Evolutionary conservation across 139 green algal species (phyloP), one percentile per base, ranked within the genome.

Genomic region (Coelastrella sp.): DNA sequence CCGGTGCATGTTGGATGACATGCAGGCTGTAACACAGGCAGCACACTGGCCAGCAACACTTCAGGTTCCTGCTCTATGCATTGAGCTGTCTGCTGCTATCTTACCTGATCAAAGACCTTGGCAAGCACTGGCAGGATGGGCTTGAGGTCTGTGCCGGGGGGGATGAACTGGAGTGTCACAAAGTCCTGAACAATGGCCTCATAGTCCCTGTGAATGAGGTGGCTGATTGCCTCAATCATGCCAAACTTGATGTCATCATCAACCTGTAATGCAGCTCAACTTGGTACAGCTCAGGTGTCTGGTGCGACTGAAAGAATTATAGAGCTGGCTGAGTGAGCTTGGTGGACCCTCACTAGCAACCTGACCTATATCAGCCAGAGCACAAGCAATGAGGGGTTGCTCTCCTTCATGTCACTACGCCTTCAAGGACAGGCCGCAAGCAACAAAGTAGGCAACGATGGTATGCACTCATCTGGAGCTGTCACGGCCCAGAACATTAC

Each of bases 171-270:
- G 68, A 99, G 95, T 0, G 98, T 98, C 7, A 99, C 98, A 96
- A 99, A 99, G 94, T 99, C 98, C 27, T 96, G 91, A 19, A 98
- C 96, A 87, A 99, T 99, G 25, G 96, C 96, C 65, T 98, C 96
- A 79, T 99, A 99, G 94, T 99, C 98, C 22, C 98, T 93, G 94
- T 99, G 98, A 84, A 99, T 99, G 59, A 99, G 95, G 92, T 99
- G 98, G 61, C 91, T 95, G 91, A 99, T 99, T 19, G 98, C 98
- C 91, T 99, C 98, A 60, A 99, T 99, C 98, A 99, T 99, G 80
- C 98, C 98, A 91, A 97, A 99, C 92, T 98, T 99, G 94, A 99
- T 97, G 90, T 98, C 92, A 73, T 99, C 95, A 90, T 97, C 95
- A 0, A 98, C 88, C 76, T 96, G 73, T 49, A 14, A 85, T 94